phyloP scores from a whole-genome alignment of 176 grass and related monocot species.

The Eleusine coracana region DNA sequence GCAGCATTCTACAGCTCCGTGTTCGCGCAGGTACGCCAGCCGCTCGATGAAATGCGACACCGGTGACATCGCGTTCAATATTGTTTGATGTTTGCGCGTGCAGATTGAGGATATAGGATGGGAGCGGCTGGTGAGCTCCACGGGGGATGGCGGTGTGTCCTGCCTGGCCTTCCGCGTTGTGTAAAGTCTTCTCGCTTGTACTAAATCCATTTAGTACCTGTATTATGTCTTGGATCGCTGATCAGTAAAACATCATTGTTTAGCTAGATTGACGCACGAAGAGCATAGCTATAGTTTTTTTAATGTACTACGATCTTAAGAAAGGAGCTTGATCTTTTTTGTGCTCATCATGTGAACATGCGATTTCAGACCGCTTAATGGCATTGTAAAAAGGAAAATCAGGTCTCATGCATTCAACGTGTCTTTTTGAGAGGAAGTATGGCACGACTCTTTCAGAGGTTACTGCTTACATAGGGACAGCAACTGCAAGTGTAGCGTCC shows the following conservation, averaged over 20 bases:
- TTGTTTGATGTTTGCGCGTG: neutral
- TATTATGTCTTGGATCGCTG: neutral
- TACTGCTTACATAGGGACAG: neutral
- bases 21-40: constrained; percentile 42
- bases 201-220: neutral
- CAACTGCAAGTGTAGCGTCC: neutral
- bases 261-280: neutral
- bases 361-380: neutral
- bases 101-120: constrained; percentile 82
- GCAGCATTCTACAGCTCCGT: constrained; percentile 43
- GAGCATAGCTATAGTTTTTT: neutral
- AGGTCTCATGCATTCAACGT: neutral
- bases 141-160: constrained; percentile 53
- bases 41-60: constrained; percentile 49
- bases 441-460: neutral
- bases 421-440: neutral
- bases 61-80: neutral
- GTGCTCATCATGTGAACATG: neutral
- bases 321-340: neutral
- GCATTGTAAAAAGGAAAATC: neutral
- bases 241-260: neutral
- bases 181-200: constrained; percentile 26
- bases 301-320: neutral
- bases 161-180: constrained; percentile 47
- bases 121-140: constrained; percentile 51